Evolutionary conservation across 176 grass and related monocot genomes (phyloP).

Genomic region (Aechmea fasciata): DNA sequence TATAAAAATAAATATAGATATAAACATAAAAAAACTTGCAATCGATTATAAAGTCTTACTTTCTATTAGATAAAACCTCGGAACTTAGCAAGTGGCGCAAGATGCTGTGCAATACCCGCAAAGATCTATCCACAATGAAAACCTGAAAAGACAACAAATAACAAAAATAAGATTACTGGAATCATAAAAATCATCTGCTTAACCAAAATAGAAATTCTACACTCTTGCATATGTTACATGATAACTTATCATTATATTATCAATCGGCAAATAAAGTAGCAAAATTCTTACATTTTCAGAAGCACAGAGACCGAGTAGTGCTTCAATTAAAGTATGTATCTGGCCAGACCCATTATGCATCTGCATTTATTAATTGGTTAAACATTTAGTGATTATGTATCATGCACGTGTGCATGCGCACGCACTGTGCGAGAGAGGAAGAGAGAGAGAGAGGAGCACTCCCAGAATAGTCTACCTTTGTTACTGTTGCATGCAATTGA

Average conservation of each 20-base stretch:
- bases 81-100: conserved; percentile 53
- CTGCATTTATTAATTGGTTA: conserved; percentile 19
- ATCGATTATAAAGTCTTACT: conserved; percentile 31
- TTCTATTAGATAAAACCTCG: conserved; percentile 31
- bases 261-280: background rate
- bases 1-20: background rate
- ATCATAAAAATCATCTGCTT: background rate
- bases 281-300: conserved; percentile 54
- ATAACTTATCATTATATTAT: background rate
- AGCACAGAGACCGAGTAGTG: conserved; percentile 57
- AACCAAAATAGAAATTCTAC: background rate
- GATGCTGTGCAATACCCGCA: conserved; percentile 50
- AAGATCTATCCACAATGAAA: conserved; percentile 51
- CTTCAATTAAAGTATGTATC: conserved; percentile 51
- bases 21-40: background rate
- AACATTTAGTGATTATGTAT: background rate
- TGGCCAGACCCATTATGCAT: conserved; percentile 40
- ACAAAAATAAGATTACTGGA: background rate
- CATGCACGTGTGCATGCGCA: too few relatives aligned
- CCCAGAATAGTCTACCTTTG: conserved; percentile 37
- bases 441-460: background rate
- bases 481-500: conserved; percentile 44
- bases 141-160: conserved; percentile 31
- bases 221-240: background rate
- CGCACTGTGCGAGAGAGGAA: background rate